Percentiles rank a stretch among this genome's conserved stretches.
Evolutionary conservation across 73 alveolate species (phyloP).

Genomic region (Paramecium biaurelia): DNA sequence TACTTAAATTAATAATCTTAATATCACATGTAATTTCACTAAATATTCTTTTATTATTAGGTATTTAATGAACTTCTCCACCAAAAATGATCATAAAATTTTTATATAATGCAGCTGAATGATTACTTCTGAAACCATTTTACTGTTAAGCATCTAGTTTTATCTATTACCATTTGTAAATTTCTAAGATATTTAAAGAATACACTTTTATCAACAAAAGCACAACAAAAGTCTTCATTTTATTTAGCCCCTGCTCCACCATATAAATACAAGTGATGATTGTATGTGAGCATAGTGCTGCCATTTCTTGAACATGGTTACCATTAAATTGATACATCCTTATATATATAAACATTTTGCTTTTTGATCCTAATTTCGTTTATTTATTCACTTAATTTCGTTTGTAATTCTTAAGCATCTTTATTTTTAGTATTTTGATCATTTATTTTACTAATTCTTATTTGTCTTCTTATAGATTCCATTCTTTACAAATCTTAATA

Average conservation of each 20-base stretch:
- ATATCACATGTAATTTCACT: constrained; percentile 30
- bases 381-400: neutral
- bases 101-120: constrained; percentile 21
- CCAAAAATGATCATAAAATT: constrained; percentile 14
- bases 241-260: constrained; percentile 26
- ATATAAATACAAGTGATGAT: neutral
- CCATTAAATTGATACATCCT: neutral
- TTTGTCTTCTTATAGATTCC: neutral
- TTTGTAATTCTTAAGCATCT: neutral
- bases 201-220: neutral
- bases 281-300: constrained; percentile 3
- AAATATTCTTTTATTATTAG: neutral
- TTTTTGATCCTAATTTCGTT: neutral
- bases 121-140: neutral
- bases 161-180: constrained; percentile 15
- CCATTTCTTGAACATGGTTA: constrained; percentile 4
- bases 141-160: neutral
- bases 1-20: neutral
- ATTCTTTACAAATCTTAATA: neutral
- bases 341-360: neutral
- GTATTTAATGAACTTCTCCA: constrained; percentile 9
- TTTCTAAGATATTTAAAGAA: neutral
- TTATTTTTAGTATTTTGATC: neutral
- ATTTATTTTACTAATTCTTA: neutral
- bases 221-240: constrained; percentile 5